These are phyloP conservation scores for Lactifluus volemus DNA, from an alignment of 768 basidiomycete genomes.

Conservation along the genomic window DNA sequence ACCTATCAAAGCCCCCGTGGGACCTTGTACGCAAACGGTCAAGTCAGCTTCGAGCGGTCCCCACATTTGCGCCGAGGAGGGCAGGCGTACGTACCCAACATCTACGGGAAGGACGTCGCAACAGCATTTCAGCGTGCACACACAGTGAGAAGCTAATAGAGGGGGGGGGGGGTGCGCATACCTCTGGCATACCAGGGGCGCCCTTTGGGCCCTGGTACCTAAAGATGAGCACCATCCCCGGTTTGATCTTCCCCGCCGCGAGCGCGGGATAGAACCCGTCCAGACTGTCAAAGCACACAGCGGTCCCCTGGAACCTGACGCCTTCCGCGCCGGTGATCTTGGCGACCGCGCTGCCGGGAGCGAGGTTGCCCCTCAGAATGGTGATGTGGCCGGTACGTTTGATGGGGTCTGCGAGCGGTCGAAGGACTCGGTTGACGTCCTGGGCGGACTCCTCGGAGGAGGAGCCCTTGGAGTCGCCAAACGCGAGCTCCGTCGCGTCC, in stretches of 20 bases:
- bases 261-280: conserved; percentile 68
- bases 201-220: conserved; percentile 88
- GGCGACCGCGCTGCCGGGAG: conserved; percentile 80
- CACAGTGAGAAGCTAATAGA: not conserved
- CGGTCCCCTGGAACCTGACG: conserved; percentile 68
- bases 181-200: conserved; percentile 89
- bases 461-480: conserved; percentile 33
- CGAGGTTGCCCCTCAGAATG: conserved; percentile 82
- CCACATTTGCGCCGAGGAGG: not conserved
- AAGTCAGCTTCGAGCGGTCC: not conserved
- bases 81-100: conserved; percentile 31
- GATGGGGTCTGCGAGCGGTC: conserved; percentile 66
- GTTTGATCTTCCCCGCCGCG: conserved; percentile 62
- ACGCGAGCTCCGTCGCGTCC: conserved; percentile 64
- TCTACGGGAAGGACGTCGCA: conserved; percentile 24
- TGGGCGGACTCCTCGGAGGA: too few relatives aligned
- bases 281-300: conserved; percentile 43
- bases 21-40: conserved; percentile 34
- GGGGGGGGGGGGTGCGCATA: conserved; percentile 18
- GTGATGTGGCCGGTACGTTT: conserved; percentile 82
- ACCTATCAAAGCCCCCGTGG: conserved; percentile 78
- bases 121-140: not conserved
- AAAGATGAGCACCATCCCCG: conserved; percentile 72
- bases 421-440: conserved; percentile 73
- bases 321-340: conserved; percentile 96